A percentile compares a stretch with the other conserved stretches of the same genome.
These are phyloP conservation scores for Mycena sp. DNA, from an alignment of 1,284 basidiomycete species.

Conservation along the genomic window DNA sequence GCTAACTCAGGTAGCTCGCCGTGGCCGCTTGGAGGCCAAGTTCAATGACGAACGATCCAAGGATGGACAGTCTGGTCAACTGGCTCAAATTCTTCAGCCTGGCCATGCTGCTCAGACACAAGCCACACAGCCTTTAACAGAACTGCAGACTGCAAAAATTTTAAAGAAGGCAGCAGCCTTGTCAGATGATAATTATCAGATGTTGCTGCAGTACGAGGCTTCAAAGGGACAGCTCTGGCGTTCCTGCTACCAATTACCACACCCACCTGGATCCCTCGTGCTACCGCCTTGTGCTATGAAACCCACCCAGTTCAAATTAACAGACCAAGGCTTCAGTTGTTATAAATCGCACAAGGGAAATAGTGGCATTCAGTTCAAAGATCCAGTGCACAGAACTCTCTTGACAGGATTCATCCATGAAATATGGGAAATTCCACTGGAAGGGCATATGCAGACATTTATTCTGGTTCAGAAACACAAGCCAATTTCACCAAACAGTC, in stretches of 20 bases:
- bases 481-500: background rate
- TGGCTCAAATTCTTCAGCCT: slow-evolving; percentile 1
- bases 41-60: background rate
- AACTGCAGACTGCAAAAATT: background rate
- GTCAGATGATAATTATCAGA: background rate
- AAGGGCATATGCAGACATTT: slow-evolving; percentile 1
- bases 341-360: background rate
- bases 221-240: background rate
- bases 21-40: background rate
- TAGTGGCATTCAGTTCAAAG: slow-evolving; percentile 6
- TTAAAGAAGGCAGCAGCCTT: background rate
- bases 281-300: background rate
- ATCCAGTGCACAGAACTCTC: background rate
- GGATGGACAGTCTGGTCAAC: background rate
- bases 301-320: background rate
- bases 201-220: background rate
- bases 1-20: background rate
- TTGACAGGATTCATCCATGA: background rate
- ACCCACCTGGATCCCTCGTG: background rate
- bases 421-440: slow-evolving; percentile 11
- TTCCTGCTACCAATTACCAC: background rate
- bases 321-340: background rate
- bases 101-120: background rate
- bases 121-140: background rate
- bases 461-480: slow-evolving; percentile 3